Percentiles rank a stretch among this genome's conserved stretches.
phyloP scores from a whole-genome alignment of 805 yeast genomes.

The Candida montana region DNA sequence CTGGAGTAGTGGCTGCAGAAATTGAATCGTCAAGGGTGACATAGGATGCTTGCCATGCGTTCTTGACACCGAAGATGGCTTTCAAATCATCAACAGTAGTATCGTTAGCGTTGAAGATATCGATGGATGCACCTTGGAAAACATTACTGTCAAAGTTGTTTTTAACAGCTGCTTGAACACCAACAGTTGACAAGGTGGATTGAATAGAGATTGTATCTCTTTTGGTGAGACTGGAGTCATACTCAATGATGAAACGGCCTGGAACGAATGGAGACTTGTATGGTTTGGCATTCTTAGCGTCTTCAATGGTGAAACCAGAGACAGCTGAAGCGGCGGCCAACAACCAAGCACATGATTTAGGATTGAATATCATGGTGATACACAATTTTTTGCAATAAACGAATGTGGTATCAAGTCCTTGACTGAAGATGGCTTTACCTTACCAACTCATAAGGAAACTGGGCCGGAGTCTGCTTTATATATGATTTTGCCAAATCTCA shows the following conservation, averaged over 20 bases:
- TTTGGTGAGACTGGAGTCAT: slow-evolving; percentile 5
- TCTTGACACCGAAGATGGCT: slow-evolving; percentile 5
- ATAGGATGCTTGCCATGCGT: slow-evolving; percentile 15
- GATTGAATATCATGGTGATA: background rate
- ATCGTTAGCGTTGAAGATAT: slow-evolving; percentile 3
- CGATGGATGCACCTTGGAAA: slow-evolving; percentile 13
- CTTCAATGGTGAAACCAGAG: slow-evolving; percentile 1
- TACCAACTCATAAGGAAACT: no score
- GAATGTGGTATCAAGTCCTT: no score
- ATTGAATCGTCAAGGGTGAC: slow-evolving; percentile 6
- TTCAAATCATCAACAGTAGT: slow-evolving; percentile 12
- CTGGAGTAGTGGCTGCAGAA: background rate
- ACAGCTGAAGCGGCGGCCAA: slow-evolving; percentile 2
- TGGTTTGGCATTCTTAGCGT: slow-evolving; percentile 1
- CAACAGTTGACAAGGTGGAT: slow-evolving; percentile 2
- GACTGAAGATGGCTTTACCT: no score
- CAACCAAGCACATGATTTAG: slow-evolving; percentile 2
- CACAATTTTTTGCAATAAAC: background rate
- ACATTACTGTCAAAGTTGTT: slow-evolving; percentile 8
- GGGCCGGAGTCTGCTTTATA: no score
- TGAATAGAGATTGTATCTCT: slow-evolving; percentile 7
- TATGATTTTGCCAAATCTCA: no score
- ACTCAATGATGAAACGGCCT: slow-evolving; percentile 14
- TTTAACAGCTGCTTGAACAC: slow-evolving; percentile 9
- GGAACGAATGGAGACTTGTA: slow-evolving; percentile 7